phyloP scores from a whole-genome alignment of 805 yeast genomes.

The Kockiozyma suomiensis region DNA sequence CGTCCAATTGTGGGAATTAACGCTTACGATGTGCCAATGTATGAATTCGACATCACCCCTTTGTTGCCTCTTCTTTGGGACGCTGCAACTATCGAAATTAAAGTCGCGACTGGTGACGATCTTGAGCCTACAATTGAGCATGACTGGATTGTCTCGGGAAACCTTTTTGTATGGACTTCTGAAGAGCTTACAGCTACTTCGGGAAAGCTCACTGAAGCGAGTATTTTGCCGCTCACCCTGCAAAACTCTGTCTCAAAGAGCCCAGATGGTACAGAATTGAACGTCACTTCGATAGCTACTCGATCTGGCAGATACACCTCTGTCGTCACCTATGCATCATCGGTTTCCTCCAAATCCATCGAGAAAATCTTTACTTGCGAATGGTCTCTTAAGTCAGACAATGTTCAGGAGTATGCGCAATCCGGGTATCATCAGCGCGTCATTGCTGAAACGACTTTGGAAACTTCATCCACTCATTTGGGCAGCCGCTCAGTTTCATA shows the following conservation, averaged over 20 bases:
- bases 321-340: neutral
- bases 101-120: conserved; percentile 96
- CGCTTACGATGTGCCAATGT: conserved; percentile 73
- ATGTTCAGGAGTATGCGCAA: conserved; percentile 12
- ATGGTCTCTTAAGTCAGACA: conserved; percentile 7
- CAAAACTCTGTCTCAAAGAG: neutral
- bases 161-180: conserved; percentile 24
- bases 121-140: conserved; percentile 17
- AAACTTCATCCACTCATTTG: neutral
- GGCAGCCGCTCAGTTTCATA: conserved; percentile 15
- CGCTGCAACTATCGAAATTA: conserved; percentile 50
- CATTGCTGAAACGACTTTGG: neutral
- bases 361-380: neutral
- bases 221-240: conserved; percentile 9
- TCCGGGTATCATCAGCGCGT: conserved; percentile 23
- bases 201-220: conserved; percentile 10
- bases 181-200: conserved; percentile 5
- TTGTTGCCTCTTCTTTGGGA: conserved; percentile 70
- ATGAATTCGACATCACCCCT: conserved; percentile 70
- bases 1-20: conserved; percentile 71
- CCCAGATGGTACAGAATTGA: conserved; percentile 7
- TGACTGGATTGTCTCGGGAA: conserved; percentile 33
- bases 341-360: neutral
- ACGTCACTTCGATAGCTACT: conserved; percentile 24
- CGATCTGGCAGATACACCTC: neutral